Evolutionary conservation across 257 asterid genomes (phyloP), one percentile per base, ranked within the genome.

Genomic region (Solanum chilense): DNA sequence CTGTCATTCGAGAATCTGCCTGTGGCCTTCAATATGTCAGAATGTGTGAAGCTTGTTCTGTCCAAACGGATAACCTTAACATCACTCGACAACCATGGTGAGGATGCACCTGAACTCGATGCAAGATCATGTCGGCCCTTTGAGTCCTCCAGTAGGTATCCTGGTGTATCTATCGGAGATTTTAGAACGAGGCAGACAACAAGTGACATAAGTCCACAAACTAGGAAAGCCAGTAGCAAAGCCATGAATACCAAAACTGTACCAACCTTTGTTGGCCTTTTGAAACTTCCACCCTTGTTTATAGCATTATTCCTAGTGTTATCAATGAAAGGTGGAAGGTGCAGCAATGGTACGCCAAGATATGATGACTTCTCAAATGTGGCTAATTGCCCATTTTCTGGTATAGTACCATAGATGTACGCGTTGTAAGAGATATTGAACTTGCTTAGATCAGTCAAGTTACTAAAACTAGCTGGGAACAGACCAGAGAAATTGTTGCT

Each of bases 381-480:
- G 6, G 95, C 89, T 86, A 97, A 75, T 81, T 95, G 99, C 16
- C 99, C 98, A 0, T 91, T 94, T 5, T 88, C 10, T 5, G 99
- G 99, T 35, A 95, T 86, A 9, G 52, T 85, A 1, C 99, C 99
- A 6, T 96, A 89, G 62, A 97, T 90, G 14, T 86, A 87, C 1
- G 94, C 96, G 77, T 97, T 97, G 93, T 95, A 94, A 11, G 99
- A 97, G 41, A 96, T 75, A 91, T 96, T 96, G 91, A 96, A 96
- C 93, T 93, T 95, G 82, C 78, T 95, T 85, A 96, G 81, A 41
- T 94, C 96, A 37, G 76, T 80, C 93, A 96, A 89, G 74, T 92
- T 90, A 89, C 89, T 90, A 91, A 95, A 89, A 88, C 90, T 94
- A 29, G 70, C 87, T 0, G 99, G 99, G 83, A 96, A 93, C 16